Base-by-base conservation (phyloP, 495 filamentous ascomycete genomes). In the Tuber magnatum region DNA sequence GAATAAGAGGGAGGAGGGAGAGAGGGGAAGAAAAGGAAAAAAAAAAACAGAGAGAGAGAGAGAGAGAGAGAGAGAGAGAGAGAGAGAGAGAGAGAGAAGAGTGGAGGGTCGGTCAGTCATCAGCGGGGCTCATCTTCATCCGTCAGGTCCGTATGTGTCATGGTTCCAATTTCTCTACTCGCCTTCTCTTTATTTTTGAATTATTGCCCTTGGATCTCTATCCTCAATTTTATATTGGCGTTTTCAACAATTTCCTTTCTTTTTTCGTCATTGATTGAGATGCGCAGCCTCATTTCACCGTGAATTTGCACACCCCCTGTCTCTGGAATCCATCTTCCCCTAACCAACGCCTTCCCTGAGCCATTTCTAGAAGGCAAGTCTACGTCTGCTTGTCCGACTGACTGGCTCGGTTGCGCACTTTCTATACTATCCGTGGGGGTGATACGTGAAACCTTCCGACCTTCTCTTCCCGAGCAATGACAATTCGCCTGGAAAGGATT, bases 211-310 rank as follows among this genome's bases (percentile, higher is more conserved):
- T 69, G 48, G 35, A 73, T 78, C 74, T 78, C 65, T 72, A 51
- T 61, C 44, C 69, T 56, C 69, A n/a, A 39, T 71, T 71, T 73
- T 78, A 69, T 74, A 78, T 72, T 76, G 56, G 56, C 32, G 56
- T 76, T 78, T 56, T 68, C 65, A 44, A 75, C n/a, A 69, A 72
- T 74, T 40, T 69, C 75, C 39, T 69, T 68, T 68, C 74, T 28
- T 28, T 76, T 77, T 76, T 79, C 44, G 77, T 73, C 73, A 44
- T 72, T 51, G 32, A 43, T 69, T 72, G 71, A 69, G 75, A 48
- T 78, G 72, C 71, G 71, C 71, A 78, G 71, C 77, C 77, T 76
- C 74, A 75, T 69, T 24, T 44, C 56, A 65, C 56, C 32, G 16
- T 32, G 28, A 35, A 35, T 32, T 73, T 48, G 71, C 71, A 43